Base-by-base conservation (phyloP, 768 basidiomycete genomes). In the Pulveroboletus frians region DNA sequence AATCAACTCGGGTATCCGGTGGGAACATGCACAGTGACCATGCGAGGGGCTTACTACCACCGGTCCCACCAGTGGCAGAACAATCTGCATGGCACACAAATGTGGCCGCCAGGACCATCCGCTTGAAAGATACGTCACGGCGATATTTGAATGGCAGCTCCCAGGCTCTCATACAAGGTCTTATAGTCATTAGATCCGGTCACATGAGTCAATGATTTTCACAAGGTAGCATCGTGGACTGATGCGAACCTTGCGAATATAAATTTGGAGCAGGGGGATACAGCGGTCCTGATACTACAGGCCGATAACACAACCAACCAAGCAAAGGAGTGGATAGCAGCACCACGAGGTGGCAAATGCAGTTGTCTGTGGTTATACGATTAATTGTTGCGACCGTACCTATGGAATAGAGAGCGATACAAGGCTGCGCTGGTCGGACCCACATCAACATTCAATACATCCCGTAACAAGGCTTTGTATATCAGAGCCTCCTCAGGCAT, bases 211-310 rank as follows among this genome's bases (percentile, higher is more conserved):
- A n/a, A 39, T 38, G 50, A 47, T 50, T 57, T 59, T 52, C 55
- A 57, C 61, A 64, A 57, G 50, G 39, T 48, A 46, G 47, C 45
- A 50, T 46, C 38, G 43, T 30, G 43, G n/a, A 18, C 36, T 50
- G 52, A 54, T 56, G 55, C 50, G 49, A 53, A 49, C 43, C 45
- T 53, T 49, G 43, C 45, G 20, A 53, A 21, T 47, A 55, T 58
- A 58, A 43, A 49, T 51, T 56, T 52, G 36, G 38, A 48, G 41
- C 35, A 31, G 36, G 52, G 57, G 37, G 42, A 55, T 66, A 59
- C 56, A 56, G 47, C 57, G 59, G 51, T 50, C 48, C 50, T 45
- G 53, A 51, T 63, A 66, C 59, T 63, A 66, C 59, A 53, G 51
- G 39, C 17, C 53, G 57, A 54, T 57, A 55, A 38, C 57, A 53